phyloP scores from a whole-genome alignment of 192 early-diverging fungal genomes.

The Umbelopsis sp. region DNA sequence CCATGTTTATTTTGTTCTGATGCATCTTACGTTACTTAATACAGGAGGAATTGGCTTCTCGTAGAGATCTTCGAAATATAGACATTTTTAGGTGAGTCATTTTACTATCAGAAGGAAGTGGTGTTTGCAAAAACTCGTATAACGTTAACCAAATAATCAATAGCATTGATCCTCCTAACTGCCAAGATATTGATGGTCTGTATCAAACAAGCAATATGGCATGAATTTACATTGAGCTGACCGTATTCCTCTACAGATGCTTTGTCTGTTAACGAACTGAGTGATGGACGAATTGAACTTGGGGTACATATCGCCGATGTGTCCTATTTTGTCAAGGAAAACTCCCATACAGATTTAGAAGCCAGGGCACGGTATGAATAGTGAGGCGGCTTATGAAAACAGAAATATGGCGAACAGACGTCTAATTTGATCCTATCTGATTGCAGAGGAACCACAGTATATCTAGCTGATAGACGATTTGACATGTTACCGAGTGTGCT shows the following conservation, averaged over 20 bases:
- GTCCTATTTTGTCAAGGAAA: conserved; percentile 64
- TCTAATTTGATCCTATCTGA: not conserved
- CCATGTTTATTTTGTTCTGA: too few relatives aligned
- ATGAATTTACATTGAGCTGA: not conserved
- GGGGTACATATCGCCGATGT: conserved; percentile 84
- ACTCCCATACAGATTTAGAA: conserved; percentile 66
- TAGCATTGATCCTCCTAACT: conserved; percentile 78
- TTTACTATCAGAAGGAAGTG: not conserved
- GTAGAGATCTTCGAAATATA: conserved; percentile 42
- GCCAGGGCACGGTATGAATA: conserved; percentile 53
- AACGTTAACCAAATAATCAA: not conserved
- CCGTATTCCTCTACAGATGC: conserved; percentile 44
- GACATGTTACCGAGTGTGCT: conserved; percentile 79
- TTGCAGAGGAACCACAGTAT: conserved; percentile 70
- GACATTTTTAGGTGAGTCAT: conserved; percentile 25
- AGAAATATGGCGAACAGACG: not conserved
- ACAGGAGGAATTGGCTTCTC: conserved; percentile 40
- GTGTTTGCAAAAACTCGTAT: conserved; percentile 25
- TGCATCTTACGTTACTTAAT: not conserved
- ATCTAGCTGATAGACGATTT: conserved; percentile 78
- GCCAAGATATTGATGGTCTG: conserved; percentile 76
- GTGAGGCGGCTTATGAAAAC: not conserved
- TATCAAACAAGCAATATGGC: not conserved
- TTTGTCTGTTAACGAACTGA: conserved; percentile 59
- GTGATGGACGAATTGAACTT: conserved; percentile 56